phyloP scores from a whole-genome alignment of 1,139 yeast genomes.

The Diutina sp. region DNA sequence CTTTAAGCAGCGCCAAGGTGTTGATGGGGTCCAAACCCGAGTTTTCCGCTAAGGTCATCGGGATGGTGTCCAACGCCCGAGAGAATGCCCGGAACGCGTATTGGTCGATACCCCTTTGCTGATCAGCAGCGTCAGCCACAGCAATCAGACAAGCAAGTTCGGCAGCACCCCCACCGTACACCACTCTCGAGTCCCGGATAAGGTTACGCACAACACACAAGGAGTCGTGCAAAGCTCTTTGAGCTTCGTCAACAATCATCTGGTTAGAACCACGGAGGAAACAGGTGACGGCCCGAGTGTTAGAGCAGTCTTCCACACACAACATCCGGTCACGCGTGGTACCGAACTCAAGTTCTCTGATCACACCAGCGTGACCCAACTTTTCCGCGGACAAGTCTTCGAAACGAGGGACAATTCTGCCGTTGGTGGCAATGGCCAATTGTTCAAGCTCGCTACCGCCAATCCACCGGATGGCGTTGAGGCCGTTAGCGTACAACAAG shows the following conservation, averaged over 20 bases:
- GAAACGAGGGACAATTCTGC: conserved; percentile 93
- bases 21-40: conserved; percentile 93
- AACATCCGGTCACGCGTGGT: conserved; percentile 95
- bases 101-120: conserved; percentile 90
- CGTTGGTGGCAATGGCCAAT: conserved; percentile 94
- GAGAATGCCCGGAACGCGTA: conserved; percentile 96
- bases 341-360: conserved; percentile 86
- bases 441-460: conserved; percentile 96
- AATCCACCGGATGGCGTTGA: conserved; percentile 98
- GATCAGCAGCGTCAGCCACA: conserved; percentile 85
- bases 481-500: conserved; percentile 68
- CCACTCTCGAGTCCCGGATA: conserved; percentile 83
- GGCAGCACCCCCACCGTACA: conserved; percentile 98
- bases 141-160: conserved; percentile 90
- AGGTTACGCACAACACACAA: conserved; percentile 94
- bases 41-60: conserved; percentile 92
- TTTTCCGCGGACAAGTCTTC: conserved; percentile 79
- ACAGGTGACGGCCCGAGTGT: conserved; percentile 85
- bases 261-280: conserved; percentile 91
- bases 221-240: conserved; percentile 93
- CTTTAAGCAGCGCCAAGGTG: conserved; percentile 69
- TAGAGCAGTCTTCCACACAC: conserved; percentile 83
- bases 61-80: conserved; percentile 79
- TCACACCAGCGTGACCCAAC: conserved; percentile 78
- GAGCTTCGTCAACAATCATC: conserved; percentile 96